Base-by-base conservation (phyloP, 495 filamentous ascomycete species). In the Parathielavia appendiculata region DNA sequence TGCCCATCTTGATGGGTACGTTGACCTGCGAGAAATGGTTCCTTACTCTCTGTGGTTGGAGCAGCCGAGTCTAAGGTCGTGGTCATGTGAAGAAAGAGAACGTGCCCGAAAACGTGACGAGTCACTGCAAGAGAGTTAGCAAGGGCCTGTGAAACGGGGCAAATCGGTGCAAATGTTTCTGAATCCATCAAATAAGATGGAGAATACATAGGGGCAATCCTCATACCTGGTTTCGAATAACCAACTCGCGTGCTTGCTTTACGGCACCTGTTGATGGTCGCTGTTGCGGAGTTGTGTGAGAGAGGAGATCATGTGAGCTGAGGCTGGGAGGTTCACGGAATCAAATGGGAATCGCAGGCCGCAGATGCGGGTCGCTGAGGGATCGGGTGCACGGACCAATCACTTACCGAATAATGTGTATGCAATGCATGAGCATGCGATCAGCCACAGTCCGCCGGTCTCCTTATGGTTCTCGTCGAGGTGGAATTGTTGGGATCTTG, bases 81-180 rank as follows among this genome's bases (percentile, higher is more conserved):
- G 72, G 66, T 69, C 68, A 71, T 66, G 66, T 71, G 68, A 67
- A 66, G 66, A 0, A 1, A 1, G 13, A 19, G 49, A 71, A 69
- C 68, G 66, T 69, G 67, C 65, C 67, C 67, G 61, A 67, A 67
- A 67, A 69, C 67, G 67, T 67, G 67, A 69, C 68, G 66, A 69
- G 62, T 30, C 56, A 58, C 66, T 63, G 57, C 50, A n/a, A n/a
- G 34, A 57, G 44, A 12, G 57, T 69, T 59, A 69, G 64, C 57
- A 30, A 43, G 57, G 58, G 53, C 59, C 61, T 55, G 57, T 38
- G 52, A 30, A 59, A 4, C 9, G 14, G 6, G 16, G 43, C 58
- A 61, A 52, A 44, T 12, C 44, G 40, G 47, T 54, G 51, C 59
- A 65, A 58, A 51, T 57, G 36, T 34, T 48, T n/a, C 30, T 17